These are phyloP conservation scores for Begonia fuchsioides DNA, from an alignment of 306 rosid species.

Conservation along the genomic window DNA sequence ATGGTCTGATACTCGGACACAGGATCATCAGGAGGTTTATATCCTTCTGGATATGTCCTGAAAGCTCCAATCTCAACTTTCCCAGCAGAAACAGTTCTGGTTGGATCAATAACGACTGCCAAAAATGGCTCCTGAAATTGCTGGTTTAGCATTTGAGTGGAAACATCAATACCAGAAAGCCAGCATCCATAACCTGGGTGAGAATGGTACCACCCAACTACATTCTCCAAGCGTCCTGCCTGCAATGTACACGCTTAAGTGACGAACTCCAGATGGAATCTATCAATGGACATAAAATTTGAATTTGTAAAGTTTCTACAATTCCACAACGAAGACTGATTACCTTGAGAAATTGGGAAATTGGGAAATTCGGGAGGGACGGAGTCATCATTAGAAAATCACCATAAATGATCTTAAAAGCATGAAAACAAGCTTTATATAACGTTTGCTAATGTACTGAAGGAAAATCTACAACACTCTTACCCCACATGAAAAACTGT, in stretches of 20 bases:
- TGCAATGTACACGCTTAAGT: slow-evolving; percentile 1
- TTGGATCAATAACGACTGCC: slow-evolving; percentile 92
- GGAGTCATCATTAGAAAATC: too few species aligned
- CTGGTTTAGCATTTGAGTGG: slow-evolving; percentile 89
- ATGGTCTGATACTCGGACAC: slow-evolving; percentile 90
- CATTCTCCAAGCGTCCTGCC: slow-evolving; percentile 93
- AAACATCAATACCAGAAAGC: slow-evolving; percentile 94
- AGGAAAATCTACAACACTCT: too few species aligned
- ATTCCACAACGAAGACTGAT: too few species aligned
- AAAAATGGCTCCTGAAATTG: slow-evolving; percentile 87
- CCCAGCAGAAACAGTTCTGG: slow-evolving; percentile 86
- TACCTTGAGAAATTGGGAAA: too few species aligned
- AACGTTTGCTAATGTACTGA: too few species aligned
- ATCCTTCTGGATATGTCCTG: slow-evolving; percentile 95
- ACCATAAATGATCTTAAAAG: too few species aligned
- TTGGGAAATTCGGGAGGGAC: too few species aligned
- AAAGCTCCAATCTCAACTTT: slow-evolving; percentile 99
- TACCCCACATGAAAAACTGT: too few species aligned
- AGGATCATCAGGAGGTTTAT: slow-evolving; percentile 86
- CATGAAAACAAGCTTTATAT: too few species aligned
- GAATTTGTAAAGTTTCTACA: too few species aligned
- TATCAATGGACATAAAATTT: background rate
- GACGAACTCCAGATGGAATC: too few species aligned
- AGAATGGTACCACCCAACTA: slow-evolving; percentile 97
- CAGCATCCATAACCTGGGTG: slow-evolving; percentile 98